Conservation (phyloP, 2,329 filamentous ascomycete genomes). For the Nakataea oryzae region DNA sequence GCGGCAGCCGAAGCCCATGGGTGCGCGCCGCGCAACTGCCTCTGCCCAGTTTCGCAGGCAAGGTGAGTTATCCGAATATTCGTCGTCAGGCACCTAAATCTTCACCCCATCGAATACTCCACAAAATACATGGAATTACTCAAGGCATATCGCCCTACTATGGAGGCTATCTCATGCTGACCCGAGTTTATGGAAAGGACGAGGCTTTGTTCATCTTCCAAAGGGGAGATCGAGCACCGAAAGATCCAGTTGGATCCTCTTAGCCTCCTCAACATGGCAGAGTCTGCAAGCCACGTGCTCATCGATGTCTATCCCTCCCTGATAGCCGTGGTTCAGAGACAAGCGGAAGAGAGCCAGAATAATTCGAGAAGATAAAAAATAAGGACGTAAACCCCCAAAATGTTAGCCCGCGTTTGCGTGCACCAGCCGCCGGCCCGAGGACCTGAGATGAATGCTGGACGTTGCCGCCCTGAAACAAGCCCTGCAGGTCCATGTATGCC, state of each 20-base stretch:
- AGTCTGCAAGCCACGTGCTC: background rate
- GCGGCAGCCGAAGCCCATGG: slow-evolving; percentile 29
- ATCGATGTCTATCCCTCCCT: no score
- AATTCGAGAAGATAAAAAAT: background rate
- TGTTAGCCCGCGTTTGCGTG: no score
- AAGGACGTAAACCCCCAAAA: no score
- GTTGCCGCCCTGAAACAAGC: background rate
- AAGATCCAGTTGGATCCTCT: background rate
- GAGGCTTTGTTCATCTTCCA: slow-evolving; percentile 63
- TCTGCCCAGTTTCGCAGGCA: slow-evolving; percentile 64
- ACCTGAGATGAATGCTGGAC: background rate
- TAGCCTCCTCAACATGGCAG: background rate
- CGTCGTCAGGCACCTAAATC: background rate
- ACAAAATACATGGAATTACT: background rate
- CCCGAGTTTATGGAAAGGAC: slow-evolving; percentile 26
- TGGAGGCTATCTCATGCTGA: background rate
- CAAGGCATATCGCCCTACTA: background rate
- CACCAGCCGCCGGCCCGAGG: no score
- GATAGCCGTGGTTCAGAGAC: no score
- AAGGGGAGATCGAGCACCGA: slow-evolving; percentile 26
- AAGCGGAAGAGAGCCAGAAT: background rate
- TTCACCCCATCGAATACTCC: background rate
- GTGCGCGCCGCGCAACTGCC: slow-evolving; percentile 52
- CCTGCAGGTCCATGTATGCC: background rate
- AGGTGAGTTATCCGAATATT: slow-evolving; percentile 18